A percentile compares a stretch with the other conserved stretches of the same genome.
Evolutionary conservation across 1,284 basidiomycete species (phyloP).

Genomic region (Fomitopsis palustris): DNA sequence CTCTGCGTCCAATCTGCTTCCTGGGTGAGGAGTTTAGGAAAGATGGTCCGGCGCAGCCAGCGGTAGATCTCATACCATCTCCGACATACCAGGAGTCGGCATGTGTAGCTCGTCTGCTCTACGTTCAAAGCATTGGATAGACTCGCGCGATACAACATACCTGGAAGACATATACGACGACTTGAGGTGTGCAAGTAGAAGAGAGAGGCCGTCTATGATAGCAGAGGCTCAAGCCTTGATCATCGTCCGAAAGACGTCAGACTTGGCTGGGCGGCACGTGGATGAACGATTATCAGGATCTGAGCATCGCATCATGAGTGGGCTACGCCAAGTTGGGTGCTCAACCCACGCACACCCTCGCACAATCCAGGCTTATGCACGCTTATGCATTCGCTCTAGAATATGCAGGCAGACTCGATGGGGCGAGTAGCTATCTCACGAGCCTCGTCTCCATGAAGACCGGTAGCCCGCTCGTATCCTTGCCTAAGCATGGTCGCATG

Average conservation of each 20-base stretch:
- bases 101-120: slow-evolving; percentile 67
- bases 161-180: slow-evolving; percentile 11
- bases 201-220: neutral
- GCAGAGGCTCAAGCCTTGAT: neutral
- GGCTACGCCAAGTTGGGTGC: neutral
- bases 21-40: slow-evolving; percentile 33
- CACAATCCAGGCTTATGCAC: too few relatives aligned
- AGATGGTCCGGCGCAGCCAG: neutral
- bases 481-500: slow-evolving; percentile 37
- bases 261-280: neutral
- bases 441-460: neutral
- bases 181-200: neutral
- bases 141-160: neutral
- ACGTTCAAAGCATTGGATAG: neutral
- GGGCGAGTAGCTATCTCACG: neutral
- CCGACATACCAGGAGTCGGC: slow-evolving; percentile 90
- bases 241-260: neutral
- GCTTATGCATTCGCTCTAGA: neutral
- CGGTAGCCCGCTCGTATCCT: neutral
- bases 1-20: slow-evolving; percentile 52
- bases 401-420: too few relatives aligned
- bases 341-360: neutral
- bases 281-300: neutral
- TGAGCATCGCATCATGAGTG: too few relatives aligned
- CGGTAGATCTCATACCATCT: slow-evolving; percentile 45